Evolutionary conservation across 139 green algal genomes (phyloP), one percentile per base, ranked within the genome.

Genomic region (Protoeuglena noctilucae): DNA sequence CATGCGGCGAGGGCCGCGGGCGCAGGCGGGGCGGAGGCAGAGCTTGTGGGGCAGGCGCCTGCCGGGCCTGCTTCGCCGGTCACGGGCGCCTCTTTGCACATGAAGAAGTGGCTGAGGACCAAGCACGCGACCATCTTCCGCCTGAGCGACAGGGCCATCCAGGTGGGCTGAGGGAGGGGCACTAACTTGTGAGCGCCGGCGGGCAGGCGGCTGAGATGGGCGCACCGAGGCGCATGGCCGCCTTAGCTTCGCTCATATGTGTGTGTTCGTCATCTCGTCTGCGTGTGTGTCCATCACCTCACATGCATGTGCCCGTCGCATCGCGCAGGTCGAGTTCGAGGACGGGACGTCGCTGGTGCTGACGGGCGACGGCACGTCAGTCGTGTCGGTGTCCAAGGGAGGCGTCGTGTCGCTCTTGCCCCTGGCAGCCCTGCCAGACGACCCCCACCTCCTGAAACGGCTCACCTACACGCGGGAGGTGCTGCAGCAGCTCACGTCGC

Each of bases 71-170:
- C 17, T 3, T 3, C 22, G 51, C 12, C 28, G 12, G 5, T 4
- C 21, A 6, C 34, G 28, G 29, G 18, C 19, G 24, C 19, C 3
- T 14, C 6, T 3, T 31, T 51, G 28, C 41, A 66, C 51, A 40
- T 60, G 7, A 66, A 66, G 29, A 55, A 66, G 43, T 66, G 59
- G 51, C 45, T 60, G 17, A 47, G 28, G 14, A 60, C 59, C 3
- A 55, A 34, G 40, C 52, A 66, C 27, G 59, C 51, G 9, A 54
- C 60, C 19, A 54, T 60, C 23, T 66, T 58, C 23, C 40, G 59
- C 7, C 52, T 66, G 9, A 54, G 23, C 51, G 60, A 66, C 43
- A 54, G 39, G 18, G 53, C 51, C 3, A 60, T 66, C n/a, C 59
- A 66, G 51, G 48, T 53, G 45, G 16, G 39, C 14, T 14, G 39